A percentile compares a stretch with the other conserved stretches of the same genome.
These are phyloP conservation scores for Xylaria sp. DNA, from an alignment of 2,329 filamentous ascomycete species.

Conservation along the genomic window DNA sequence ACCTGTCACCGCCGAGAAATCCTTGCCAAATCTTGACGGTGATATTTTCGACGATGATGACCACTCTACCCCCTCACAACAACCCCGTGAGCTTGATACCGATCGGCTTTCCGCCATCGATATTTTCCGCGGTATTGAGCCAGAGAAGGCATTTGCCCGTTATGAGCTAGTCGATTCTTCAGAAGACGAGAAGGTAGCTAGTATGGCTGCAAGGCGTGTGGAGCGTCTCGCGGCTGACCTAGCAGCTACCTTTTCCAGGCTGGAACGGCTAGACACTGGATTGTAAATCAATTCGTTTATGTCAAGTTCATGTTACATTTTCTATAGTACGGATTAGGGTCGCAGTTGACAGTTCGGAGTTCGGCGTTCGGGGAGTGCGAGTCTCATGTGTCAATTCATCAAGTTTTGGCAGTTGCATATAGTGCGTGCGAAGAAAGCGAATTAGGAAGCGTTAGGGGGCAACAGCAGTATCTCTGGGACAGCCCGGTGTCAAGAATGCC, in stretches of 20 bases:
- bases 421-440: background rate
- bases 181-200: conserved; percentile 59
- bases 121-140: conserved; percentile 65
- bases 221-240: conserved; percentile 60
- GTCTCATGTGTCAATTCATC: background rate
- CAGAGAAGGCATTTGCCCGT: conserved; percentile 72
- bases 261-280: conserved; percentile 53
- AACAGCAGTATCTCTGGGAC: background rate
- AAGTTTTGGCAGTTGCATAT: conserved; percentile 4
- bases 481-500: background rate
- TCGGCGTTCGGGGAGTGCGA: conserved; percentile 27
- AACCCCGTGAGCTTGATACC: conserved; percentile 56
- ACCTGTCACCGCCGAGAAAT: conserved; percentile 42
- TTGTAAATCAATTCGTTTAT: conserved; percentile 40
- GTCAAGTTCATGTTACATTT: conserved; percentile 10
- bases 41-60: conserved; percentile 69
- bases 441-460: background rate
- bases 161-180: conserved; percentile 73
- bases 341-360: conserved; percentile 19
- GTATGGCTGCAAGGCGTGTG: conserved; percentile 61
- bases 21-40: conserved; percentile 56
- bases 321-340: conserved; percentile 4
- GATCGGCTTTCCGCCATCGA: conserved; percentile 55
- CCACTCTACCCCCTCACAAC: conserved; percentile 43
- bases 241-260: conserved; percentile 51